Evolutionary conservation across 164 flowering plant species (phyloP).

Genomic region (Stephania japonica): DNA sequence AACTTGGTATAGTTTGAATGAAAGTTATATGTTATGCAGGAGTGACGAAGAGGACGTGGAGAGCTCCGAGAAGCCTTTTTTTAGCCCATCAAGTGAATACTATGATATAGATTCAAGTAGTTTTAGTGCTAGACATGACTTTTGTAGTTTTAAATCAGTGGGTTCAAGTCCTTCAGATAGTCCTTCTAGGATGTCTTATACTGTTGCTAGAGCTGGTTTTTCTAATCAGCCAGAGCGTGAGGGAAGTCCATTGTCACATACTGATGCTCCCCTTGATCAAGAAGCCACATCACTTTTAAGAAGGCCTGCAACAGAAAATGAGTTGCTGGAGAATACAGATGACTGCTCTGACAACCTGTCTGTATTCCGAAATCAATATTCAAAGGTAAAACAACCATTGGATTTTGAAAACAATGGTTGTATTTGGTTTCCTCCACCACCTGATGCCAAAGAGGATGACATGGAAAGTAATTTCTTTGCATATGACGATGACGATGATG

Average conservation of each 20-base stretch:
- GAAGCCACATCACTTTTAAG: slow-evolving; percentile 38
- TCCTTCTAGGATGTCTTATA: slow-evolving; percentile 54
- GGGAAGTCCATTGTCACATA: slow-evolving; percentile 34
- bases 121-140: slow-evolving; percentile 55
- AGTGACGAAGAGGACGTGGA: slow-evolving; percentile 79
- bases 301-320: slow-evolving; percentile 34
- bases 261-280: slow-evolving; percentile 35
- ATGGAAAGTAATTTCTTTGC: slow-evolving; percentile 47
- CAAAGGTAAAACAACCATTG: slow-evolving; percentile 38
- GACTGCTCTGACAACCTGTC: slow-evolving; percentile 37
- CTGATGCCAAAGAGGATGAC: slow-evolving; percentile 65
- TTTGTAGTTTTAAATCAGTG: slow-evolving; percentile 44
- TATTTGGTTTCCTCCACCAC: slow-evolving; percentile 91
- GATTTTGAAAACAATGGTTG: slow-evolving; percentile 75
- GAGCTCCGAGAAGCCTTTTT: slow-evolving; percentile 44
- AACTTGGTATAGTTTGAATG: background rate
- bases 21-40: slow-evolving; percentile 35
- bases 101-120: slow-evolving; percentile 66
- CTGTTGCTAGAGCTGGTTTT: slow-evolving; percentile 44
- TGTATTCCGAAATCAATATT: slow-evolving; percentile 24
- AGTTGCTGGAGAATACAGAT: slow-evolving; percentile 39
- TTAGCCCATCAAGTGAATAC: slow-evolving; percentile 55
- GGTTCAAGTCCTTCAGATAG: slow-evolving; percentile 78
- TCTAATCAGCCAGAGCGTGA: slow-evolving; percentile 44
- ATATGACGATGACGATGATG: slow-evolving; percentile 89